phyloP scores from a whole-genome alignment of 73 alveolate species.

The Uronychia setigera region DNA sequence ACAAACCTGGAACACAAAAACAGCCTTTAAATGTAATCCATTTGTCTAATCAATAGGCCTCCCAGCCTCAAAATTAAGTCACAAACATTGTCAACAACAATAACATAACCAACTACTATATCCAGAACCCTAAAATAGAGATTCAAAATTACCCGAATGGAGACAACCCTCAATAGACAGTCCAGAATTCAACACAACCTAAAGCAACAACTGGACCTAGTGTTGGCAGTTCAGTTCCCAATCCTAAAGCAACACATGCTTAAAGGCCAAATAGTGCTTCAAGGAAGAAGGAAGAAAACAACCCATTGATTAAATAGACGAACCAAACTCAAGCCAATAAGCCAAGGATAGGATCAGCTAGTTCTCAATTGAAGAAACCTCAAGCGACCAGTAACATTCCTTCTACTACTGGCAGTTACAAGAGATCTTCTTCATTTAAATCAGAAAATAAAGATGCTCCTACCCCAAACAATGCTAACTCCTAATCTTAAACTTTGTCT shows the following conservation, averaged over 20 bases:
- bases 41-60: too few relatives aligned
- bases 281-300: not conserved
- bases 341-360: not conserved
- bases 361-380: not conserved
- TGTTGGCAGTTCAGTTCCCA: not conserved
- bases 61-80: too few relatives aligned
- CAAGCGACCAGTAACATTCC: not conserved
- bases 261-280: not conserved
- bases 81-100: slow-evolving; percentile 44
- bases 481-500: too few relatives aligned
- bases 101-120: slow-evolving; percentile 34
- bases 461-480: not conserved
- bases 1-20: too few relatives aligned
- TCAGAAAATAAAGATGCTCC: not conserved
- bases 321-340: not conserved
- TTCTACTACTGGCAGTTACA: not conserved
- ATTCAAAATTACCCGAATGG: not conserved
- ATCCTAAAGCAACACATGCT: not conserved
- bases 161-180: not conserved
- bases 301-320: not conserved
- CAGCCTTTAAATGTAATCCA: too few relatives aligned
- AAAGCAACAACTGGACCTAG: not conserved
- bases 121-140: slow-evolving; percentile 30
- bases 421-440: not conserved
- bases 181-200: not conserved